Evolutionary conservation across 192 early-diverging fungal species (phyloP), one percentile per base, ranked within the genome.

Genomic region (Spinellus fusiger): DNA sequence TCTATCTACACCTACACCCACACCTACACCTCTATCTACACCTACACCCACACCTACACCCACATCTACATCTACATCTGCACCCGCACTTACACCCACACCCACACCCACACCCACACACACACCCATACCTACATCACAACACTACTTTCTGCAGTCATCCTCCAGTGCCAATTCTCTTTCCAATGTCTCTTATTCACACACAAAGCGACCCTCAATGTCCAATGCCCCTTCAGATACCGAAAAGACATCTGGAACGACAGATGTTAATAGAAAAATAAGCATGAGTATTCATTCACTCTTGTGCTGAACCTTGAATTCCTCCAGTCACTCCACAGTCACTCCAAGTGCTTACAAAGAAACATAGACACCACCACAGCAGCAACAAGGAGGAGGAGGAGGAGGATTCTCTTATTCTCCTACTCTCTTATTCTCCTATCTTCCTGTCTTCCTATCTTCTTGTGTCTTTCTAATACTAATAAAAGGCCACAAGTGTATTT

Each of bases 111-210:
- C 38, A 0, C 38, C 48, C 3, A 18, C 15, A 15, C 27, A 9
- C 12, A 5, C 31, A 23, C 59, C 54, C 6, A 49, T 20, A 32
- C 47, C 57, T 32, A 66, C 64, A 7, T 65, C 71, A 23, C 60
- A 60, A 10, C 65, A 66, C 29, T 73, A 73, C 37, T 73, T 67
- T 37, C 32, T 63, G 23, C 71, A 73, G 31, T 68, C 71, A 2
- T 64, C 65, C 5, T 62, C 59, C 33, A 61, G 64, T 37, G 64
- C 71, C 15, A 73, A 73, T 54, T 60, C 64, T 9, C 61, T 65
- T n/a, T 65, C 71, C 6, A 59, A 59, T 28, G 61, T 35, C 16
- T 53, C 65, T 31, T 54, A 62, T 18, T 46, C 51, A 16, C 23
- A 27, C 33, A 56, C 61, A 34, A 27, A 56, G 28, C 35, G 33